Percentiles rank a stretch among this genome's conserved stretches.
Evolutionary conservation across 2,329 filamentous ascomycete species (phyloP).

Genomic region (Aschersonia sp.): DNA sequence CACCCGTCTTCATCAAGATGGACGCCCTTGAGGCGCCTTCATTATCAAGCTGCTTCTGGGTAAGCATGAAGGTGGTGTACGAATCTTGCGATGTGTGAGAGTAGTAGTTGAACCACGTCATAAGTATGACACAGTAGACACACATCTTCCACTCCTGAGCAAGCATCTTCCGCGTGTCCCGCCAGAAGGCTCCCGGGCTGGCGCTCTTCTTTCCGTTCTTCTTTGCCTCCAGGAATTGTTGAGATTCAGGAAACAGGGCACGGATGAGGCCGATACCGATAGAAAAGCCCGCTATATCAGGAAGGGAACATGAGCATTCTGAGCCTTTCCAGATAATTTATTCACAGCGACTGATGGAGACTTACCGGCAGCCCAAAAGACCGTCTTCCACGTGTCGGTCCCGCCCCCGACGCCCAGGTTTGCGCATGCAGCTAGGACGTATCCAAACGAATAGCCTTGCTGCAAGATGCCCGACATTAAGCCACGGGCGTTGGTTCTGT

Average conservation of each 20-base stretch:
- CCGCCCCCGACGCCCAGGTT: slow-evolving; percentile 57
- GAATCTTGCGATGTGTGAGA: slow-evolving; percentile 69
- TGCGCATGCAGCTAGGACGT: slow-evolving; percentile 61
- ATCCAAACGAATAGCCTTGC: slow-evolving; percentile 69
- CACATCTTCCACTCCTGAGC: slow-evolving; percentile 60
- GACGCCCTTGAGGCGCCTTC: slow-evolving; percentile 52
- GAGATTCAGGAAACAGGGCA: slow-evolving; percentile 56
- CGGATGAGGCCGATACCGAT: slow-evolving; percentile 55
- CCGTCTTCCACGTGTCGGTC: slow-evolving; percentile 54
- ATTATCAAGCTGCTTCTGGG: slow-evolving; percentile 54
- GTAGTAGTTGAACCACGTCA: slow-evolving; percentile 66
- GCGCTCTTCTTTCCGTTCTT: slow-evolving; percentile 36
- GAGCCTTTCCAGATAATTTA: neutral
- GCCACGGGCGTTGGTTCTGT: slow-evolving; percentile 50
- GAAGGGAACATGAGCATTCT: neutral
- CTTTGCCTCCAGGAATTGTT: slow-evolving; percentile 59
- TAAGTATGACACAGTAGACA: slow-evolving; percentile 62
- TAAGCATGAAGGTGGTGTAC: slow-evolving; percentile 69
- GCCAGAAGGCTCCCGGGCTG: slow-evolving; percentile 44
- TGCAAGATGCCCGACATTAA: slow-evolving; percentile 73
- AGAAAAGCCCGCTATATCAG: slow-evolving; percentile 39
- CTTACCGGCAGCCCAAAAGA: slow-evolving; percentile 53
- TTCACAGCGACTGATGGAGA: neutral
- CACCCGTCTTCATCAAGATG: slow-evolving; percentile 70
- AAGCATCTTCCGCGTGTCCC: slow-evolving; percentile 54